Conservation (phyloP, 1,139 yeast species). For the Meyerozyma athensensis region DNA sequence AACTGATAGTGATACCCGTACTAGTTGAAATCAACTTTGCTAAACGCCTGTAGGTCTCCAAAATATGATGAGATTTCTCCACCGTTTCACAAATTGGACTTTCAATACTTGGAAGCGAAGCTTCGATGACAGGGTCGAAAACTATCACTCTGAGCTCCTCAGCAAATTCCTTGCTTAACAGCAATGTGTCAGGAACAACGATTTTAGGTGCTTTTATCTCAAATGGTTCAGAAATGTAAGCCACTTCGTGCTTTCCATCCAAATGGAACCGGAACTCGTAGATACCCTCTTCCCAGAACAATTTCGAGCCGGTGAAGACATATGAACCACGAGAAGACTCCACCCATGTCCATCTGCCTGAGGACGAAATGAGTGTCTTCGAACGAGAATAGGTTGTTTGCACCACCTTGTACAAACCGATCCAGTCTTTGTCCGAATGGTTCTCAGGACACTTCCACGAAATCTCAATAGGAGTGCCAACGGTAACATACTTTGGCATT, state of each 20-base stretch:
- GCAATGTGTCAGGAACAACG: conserved; percentile 26
- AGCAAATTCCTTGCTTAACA: conserved; percentile 23
- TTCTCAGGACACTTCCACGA: conserved; percentile 53
- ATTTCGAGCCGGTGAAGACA: conserved; percentile 44
- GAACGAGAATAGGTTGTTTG: conserved; percentile 58
- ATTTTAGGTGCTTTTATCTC: conserved; percentile 47
- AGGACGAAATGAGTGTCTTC: conserved; percentile 58
- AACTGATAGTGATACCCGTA: conserved; percentile 36
- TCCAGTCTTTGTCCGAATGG: conserved; percentile 59
- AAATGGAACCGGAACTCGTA: conserved; percentile 77
- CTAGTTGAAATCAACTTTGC: conserved; percentile 32
- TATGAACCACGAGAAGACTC: conserved; percentile 46
- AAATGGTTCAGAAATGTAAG: conserved; percentile 66
- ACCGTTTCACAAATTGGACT: conserved; percentile 25
- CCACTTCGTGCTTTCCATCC: conserved; percentile 66
- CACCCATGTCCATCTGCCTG: conserved; percentile 66
- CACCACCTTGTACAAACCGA: conserved; percentile 66
- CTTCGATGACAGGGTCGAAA: conserved; percentile 25
- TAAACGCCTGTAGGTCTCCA: conserved; percentile 30
- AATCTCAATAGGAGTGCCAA: conserved; percentile 55
- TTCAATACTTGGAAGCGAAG: conserved; percentile 20
- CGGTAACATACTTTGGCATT: conserved; percentile 21
- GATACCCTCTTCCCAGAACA: conserved; percentile 68
- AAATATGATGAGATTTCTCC: conserved; percentile 23
- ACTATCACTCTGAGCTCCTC: conserved; percentile 24